Conservation (phyloP, 768 basidiomycete species). For the Tylopilus intermedius region DNA sequence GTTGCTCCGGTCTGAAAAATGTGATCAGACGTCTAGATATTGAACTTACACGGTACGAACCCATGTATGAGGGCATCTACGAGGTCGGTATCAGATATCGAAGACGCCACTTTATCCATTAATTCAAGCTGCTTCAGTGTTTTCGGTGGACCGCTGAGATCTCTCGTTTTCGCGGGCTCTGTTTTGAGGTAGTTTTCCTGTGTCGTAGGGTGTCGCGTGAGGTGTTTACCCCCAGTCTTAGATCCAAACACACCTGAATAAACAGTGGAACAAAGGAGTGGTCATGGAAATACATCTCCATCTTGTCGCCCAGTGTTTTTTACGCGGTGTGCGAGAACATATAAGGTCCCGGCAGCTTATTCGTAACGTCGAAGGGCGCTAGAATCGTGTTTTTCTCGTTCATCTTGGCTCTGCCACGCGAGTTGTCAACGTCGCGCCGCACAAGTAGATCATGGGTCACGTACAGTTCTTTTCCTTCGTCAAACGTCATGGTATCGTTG, state of each 20-base stretch:
- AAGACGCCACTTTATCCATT: conserved; percentile 84
- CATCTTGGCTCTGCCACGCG: conserved; percentile 62
- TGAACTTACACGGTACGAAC: conserved; percentile 35
- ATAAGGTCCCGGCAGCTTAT: conserved; percentile 86
- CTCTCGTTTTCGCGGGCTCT: conserved; percentile 57
- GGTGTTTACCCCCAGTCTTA: background rate
- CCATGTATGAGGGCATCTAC: conserved; percentile 93
- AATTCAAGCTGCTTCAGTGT: conserved; percentile 69
- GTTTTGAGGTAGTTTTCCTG: conserved; percentile 93
- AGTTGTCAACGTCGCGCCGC: background rate
- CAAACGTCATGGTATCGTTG: conserved; percentile 76
- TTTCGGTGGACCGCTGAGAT: conserved; percentile 58
- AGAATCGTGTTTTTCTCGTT: conserved; percentile 91
- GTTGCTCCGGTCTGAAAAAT: conserved; percentile 77
- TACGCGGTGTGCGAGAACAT: conserved; percentile 78
- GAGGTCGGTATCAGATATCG: conserved; percentile 92
- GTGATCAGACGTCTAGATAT: background rate
- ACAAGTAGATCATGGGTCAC: conserved; percentile 25
- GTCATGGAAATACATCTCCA: conserved; percentile 96
- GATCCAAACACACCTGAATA: conserved; percentile 61
- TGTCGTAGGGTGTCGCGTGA: conserved; percentile 25
- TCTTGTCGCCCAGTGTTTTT: conserved; percentile 83
- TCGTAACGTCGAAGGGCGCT: conserved; percentile 90
- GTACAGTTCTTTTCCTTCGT: conserved; percentile 87
- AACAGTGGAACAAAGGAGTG: conserved; percentile 92